Evolutionary conservation across 805 yeast genomes (phyloP).

Genomic region (Wickerhamomyces tratensis): DNA sequence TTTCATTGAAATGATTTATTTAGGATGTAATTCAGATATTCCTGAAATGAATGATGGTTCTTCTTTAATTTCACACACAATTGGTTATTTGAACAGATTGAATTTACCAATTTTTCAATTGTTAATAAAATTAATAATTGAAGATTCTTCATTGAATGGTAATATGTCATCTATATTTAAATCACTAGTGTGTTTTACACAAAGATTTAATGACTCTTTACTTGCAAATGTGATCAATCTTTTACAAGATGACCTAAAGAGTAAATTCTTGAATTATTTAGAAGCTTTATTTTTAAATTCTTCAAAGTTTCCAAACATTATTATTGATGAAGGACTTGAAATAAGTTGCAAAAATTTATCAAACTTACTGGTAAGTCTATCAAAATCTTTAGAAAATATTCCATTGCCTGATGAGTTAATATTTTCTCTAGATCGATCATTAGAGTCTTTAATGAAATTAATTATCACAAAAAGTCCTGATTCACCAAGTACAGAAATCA

Average conservation of each 20-base stretch:
- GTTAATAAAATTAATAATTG: slow-evolving; percentile 22
- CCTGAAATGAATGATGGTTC: neutral
- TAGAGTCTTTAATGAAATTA: slow-evolving; percentile 25
- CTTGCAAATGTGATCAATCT: slow-evolving; percentile 30
- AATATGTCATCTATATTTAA: slow-evolving; percentile 3
- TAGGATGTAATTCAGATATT: neutral
- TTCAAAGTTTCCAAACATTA: slow-evolving; percentile 26
- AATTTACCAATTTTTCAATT: slow-evolving; percentile 33
- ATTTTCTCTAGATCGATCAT: slow-evolving; percentile 28
- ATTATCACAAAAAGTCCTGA: slow-evolving; percentile 10
- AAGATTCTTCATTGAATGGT: slow-evolving; percentile 2
- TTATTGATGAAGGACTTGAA: neutral
- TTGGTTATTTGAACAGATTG: slow-evolving; percentile 25
- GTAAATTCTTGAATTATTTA: slow-evolving; percentile 24
- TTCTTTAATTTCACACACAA: slow-evolving; percentile 8
- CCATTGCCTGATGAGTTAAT: slow-evolving; percentile 25
- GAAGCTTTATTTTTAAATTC: slow-evolving; percentile 33
- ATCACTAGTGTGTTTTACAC: slow-evolving; percentile 3
- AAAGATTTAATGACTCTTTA: slow-evolving; percentile 4
- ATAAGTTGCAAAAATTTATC: slow-evolving; percentile 4
- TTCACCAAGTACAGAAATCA: slow-evolving; percentile 1
- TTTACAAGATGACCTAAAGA: slow-evolving; percentile 23
- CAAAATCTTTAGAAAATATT: slow-evolving; percentile 7
- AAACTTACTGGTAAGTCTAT: slow-evolving; percentile 10
- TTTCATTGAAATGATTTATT: neutral